These are phyloP conservation scores for Henckelia pumila DNA, from an alignment of 257 asterid species.

Conservation along the genomic window DNA sequence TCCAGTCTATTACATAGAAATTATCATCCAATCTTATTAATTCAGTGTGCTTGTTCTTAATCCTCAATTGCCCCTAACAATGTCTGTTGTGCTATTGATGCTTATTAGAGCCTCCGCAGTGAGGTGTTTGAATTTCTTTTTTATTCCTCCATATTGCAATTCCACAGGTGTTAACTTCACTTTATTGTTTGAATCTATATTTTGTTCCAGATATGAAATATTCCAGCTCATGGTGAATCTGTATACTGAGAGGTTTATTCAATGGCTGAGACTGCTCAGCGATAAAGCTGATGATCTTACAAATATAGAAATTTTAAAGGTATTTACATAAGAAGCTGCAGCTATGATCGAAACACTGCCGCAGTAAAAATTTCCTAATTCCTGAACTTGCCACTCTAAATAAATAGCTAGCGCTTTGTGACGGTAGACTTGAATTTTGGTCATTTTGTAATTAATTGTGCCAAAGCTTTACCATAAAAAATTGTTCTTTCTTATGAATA, in stretches of 20 bases:
- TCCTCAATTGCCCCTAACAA: no score
- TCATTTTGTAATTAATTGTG: slow-evolving; percentile 11
- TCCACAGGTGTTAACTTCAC: slow-evolving; percentile 5
- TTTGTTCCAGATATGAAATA: slow-evolving; percentile 77
- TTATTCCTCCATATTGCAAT: no score
- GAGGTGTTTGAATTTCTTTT: background rate
- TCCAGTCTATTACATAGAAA: no score
- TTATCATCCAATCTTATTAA: no score
- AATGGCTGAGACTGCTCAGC: slow-evolving; percentile 94
- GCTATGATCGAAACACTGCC: slow-evolving; percentile 20
- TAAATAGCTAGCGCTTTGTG: slow-evolving; percentile 9
- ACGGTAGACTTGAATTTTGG: slow-evolving; percentile 16
- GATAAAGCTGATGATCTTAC: slow-evolving; percentile 85
- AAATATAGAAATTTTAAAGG: slow-evolving; percentile 94
- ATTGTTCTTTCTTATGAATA: background rate
- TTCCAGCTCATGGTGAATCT: slow-evolving; percentile 99
- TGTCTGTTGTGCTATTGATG: no score
- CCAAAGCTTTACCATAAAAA: slow-evolving; percentile 7
- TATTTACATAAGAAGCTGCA: slow-evolving; percentile 27
- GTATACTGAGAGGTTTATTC: slow-evolving; percentile 96
- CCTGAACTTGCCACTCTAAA: slow-evolving; percentile 12
- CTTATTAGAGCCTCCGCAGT: slow-evolving; percentile 18
- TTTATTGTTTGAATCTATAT: slow-evolving; percentile 15
- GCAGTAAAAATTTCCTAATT: slow-evolving; percentile 10
- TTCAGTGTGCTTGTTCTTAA: no score